Evolutionary conservation across 192 early-diverging fungal species (phyloP).

Genomic region (Phycomyces nitens): DNA sequence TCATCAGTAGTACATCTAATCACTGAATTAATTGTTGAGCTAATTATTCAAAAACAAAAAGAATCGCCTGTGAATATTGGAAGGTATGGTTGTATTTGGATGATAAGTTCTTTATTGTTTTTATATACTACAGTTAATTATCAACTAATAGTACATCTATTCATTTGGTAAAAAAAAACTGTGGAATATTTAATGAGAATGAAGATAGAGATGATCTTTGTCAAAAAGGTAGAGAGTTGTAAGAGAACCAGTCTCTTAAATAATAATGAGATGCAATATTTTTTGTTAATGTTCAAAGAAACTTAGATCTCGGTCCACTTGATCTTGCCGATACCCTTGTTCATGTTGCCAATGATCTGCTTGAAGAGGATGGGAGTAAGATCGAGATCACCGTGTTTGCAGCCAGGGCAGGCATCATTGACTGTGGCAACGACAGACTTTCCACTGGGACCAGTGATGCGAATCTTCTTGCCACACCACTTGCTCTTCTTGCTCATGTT

Average conservation of each 20-base stretch:
- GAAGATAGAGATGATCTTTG: neutral
- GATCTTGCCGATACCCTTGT: slow-evolving; percentile 47
- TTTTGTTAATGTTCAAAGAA: too few relatives aligned
- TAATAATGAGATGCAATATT: neutral
- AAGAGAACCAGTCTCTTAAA: neutral
- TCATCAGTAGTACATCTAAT: too few relatives aligned
- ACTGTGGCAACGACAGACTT: slow-evolving; percentile 44
- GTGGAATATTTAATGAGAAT: neutral
- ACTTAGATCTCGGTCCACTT: slow-evolving; percentile 46
- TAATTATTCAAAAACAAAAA: too few relatives aligned
- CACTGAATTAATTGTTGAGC: too few relatives aligned
- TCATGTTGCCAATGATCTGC: slow-evolving; percentile 43
- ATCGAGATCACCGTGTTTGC: slow-evolving; percentile 50
- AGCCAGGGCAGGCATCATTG: slow-evolving; percentile 51
- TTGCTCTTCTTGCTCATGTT: slow-evolving; percentile 21
- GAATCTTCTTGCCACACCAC: slow-evolving; percentile 31
- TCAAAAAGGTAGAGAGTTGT: neutral
- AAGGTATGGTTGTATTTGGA: too few relatives aligned
- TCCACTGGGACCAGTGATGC: slow-evolving; percentile 35
- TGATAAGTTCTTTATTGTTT: too few relatives aligned
- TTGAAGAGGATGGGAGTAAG: slow-evolving; percentile 50
- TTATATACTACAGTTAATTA: too few relatives aligned
- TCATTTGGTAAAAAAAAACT: too few relatives aligned
- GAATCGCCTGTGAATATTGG: too few relatives aligned
- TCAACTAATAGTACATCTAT: too few relatives aligned